Base-by-base conservation (phyloP, 257 asterid genomes). In the Fraxinus pennsylvanica region DNA sequence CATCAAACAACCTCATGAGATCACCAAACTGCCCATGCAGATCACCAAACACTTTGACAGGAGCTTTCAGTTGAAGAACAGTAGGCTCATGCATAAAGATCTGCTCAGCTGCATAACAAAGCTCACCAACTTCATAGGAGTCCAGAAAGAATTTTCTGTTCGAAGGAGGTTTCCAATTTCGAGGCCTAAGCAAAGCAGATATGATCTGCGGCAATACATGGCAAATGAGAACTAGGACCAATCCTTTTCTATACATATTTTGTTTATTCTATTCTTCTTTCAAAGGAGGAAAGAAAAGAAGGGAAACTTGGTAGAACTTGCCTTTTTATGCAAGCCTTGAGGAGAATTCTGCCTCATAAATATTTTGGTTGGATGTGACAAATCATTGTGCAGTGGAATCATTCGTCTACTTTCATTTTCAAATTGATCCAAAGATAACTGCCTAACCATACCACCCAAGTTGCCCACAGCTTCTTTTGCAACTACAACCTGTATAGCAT, bases 11-110 rank as follows among this genome's bases (percentile, higher is more conserved):
- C 71, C 99, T 86, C 98, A 96, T 93, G 78, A 96, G 80, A 86
- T 96, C 99, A 82, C 98, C 99, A 83, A 96, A 96, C 88, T 96
- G 99, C 68, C 99, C 99, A 75, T 96, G 99, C 71, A 96, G 98
- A 90, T 96, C 99, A 76, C 99, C 99, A 71, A 96, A 96, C 63
- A 96, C 96, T 89, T 96, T 96, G 68, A 96, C 84, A 47, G 99
- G 99, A 83, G 99, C 98, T 88, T 92, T 96, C 85, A 96, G 81
- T 85, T 96, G 99, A 84, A 96, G 99, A 84, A 96, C 99, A 9
- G 99, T 93, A 9, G 86, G 94, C 89, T 96, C 99, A 41, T 93
- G 92, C 98, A 91, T 91, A 89, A 96, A 96, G 76, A 96, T 92
- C 92, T 92, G 97, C 90, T 96, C 99, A 68, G 98, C 97, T 81